Base-by-base conservation (phyloP, 2,329 filamentous ascomycete species). In the Rhinocladiella mackenziei region DNA sequence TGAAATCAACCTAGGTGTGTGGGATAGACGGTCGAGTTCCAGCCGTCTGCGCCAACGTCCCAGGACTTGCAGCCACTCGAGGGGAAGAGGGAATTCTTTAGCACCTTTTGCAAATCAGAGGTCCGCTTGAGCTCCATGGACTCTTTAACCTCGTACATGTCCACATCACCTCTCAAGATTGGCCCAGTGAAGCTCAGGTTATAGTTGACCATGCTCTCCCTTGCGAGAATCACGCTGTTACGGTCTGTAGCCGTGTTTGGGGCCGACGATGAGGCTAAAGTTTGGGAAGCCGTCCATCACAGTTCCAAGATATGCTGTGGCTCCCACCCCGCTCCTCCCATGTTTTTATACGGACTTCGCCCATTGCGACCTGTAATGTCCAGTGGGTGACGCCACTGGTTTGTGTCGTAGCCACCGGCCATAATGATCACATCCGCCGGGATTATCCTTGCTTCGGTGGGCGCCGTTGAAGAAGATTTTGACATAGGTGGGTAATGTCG, bases 231-330 rank as follows among this genome's bases (percentile, higher is more conserved):
- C 7, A 80, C 75, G 9, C 73, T 77, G 0, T 70, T 75, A 59
- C 84, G 80, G 0, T 80, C 81, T 0, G 80, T 83, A 0, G 67
- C 69, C 0, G 77, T 75, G 56, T 84, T n/a, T 84, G 23, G 54
- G 80, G 0, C 80, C 80, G 29, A 80, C 72, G 0, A 83, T 62
- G 44, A 81, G 68, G 62, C 83, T 83, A 56, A 83, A 78, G 56
- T 84, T 84, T 2, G 80, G 80, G 55, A 81, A 82, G 0, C 74
- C 74, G 51, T 75, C 75, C 60, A 83, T 64, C 1, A 73, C 70
- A 1, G 73, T 73, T 15, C 73, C 74, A 42, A 78, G 73, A 57
- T 84, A 84, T 0, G 79, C 81, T 49, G n/a, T 76, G 77, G 0
- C 76, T 65, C 0, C 80, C 81, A n/a, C 77, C 78, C 39, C 75